These are phyloP conservation scores for Lasiodiplodia gonubiensis DNA, from an alignment of 2,329 filamentous ascomycete species.

Conservation along the genomic window DNA sequence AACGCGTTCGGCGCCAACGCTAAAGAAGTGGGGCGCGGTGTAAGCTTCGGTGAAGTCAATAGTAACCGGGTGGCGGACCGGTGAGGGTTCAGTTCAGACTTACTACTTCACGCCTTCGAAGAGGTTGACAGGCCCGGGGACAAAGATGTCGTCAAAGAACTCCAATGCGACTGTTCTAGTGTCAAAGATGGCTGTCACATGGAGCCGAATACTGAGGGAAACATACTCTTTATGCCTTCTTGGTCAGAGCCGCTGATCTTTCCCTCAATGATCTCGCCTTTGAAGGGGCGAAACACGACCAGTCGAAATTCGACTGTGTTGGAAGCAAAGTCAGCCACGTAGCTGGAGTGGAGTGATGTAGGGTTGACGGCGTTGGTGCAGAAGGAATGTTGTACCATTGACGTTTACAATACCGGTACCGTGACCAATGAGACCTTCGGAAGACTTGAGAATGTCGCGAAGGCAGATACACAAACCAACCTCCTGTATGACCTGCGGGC, in stretches of 20 bases:
- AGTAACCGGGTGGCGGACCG: slow-evolving; percentile 13
- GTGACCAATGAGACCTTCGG: slow-evolving; percentile 92
- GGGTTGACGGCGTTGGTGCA: background rate
- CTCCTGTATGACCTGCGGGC: slow-evolving; percentile 77
- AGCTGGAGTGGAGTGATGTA: background rate
- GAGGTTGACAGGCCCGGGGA: slow-evolving; percentile 57
- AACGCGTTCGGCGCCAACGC: slow-evolving; percentile 74
- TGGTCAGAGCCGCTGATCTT: slow-evolving; percentile 77
- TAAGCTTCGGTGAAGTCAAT: background rate
- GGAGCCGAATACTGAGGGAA: background rate
- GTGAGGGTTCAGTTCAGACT: slow-evolving; percentile 41
- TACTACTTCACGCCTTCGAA: slow-evolving; percentile 67
- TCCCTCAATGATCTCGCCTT: slow-evolving; percentile 87
- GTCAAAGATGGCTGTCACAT: background rate
- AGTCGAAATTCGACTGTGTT: slow-evolving; percentile 84
- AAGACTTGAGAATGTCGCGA: slow-evolving; percentile 87
- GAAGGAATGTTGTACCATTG: slow-evolving; percentile 66
- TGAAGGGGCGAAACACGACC: slow-evolving; percentile 93
- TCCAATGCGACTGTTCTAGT: slow-evolving; percentile 71
- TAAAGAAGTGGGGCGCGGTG: slow-evolving; percentile 42
- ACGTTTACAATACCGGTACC: slow-evolving; percentile 92
- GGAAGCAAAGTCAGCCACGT: slow-evolving; percentile 4
- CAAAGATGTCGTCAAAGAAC: slow-evolving; percentile 92
- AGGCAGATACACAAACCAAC: slow-evolving; percentile 92
- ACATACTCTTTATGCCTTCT: slow-evolving; percentile 72